Percentiles rank a stretch among this genome's conserved stretches.
These are phyloP conservation scores for Pelargonium cotyledonis DNA, from an alignment of 441 rosid species.

Conservation along the genomic window DNA sequence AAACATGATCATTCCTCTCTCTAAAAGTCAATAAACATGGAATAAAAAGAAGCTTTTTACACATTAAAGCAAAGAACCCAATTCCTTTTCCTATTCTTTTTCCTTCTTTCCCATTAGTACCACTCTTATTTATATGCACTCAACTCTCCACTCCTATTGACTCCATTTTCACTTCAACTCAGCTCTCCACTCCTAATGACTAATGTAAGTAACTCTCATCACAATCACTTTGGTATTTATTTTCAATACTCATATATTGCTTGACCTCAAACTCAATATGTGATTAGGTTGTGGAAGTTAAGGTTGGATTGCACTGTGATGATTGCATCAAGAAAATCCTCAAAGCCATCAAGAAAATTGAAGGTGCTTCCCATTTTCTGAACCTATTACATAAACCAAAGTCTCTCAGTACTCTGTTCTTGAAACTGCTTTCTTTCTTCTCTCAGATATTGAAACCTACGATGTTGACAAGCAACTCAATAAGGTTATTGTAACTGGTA, in stretches of 20 bases:
- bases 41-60: slow-evolving; percentile 27
- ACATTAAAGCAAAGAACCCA: slow-evolving; percentile 34
- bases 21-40: slow-evolving; percentile 16
- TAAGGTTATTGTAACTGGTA: slow-evolving; percentile 75
- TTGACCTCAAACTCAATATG: too few species aligned
- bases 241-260: too few species aligned
- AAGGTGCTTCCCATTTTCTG: slow-evolving; percentile 33
- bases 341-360: slow-evolving; percentile 77
- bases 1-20: neutral
- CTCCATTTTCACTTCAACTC: neutral
- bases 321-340: slow-evolving; percentile 76
- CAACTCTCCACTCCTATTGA: too few species aligned
- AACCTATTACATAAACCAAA: neutral
- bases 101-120: too few species aligned
- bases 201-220: slow-evolving; percentile 28
- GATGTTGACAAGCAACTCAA: slow-evolving; percentile 67
- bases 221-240: neutral
- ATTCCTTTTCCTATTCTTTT: slow-evolving; percentile 25
- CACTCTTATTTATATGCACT: slow-evolving; percentile 15
- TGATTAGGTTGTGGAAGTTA: slow-evolving; percentile 61
- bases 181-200: slow-evolving; percentile 25
- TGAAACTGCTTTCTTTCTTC: neutral
- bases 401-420: neutral
- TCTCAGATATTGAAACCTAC: slow-evolving; percentile 66
- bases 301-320: slow-evolving; percentile 70